phyloP scores from a whole-genome alignment of 305 asterid species.

The Fraxinus baroniana region DNA sequence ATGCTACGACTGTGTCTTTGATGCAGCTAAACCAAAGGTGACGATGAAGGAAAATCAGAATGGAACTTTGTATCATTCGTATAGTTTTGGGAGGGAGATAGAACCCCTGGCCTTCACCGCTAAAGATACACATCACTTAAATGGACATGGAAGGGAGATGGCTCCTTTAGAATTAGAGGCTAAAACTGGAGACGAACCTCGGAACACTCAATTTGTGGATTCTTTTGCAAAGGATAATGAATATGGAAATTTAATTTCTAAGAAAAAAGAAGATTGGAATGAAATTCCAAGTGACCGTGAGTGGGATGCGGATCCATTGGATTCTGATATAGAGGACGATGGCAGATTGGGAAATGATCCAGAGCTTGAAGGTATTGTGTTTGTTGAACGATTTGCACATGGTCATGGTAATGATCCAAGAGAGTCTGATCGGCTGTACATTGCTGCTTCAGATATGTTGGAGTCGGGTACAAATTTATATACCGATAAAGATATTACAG shows the following conservation, averaged over 20 bases:
- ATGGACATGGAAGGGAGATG: constrained; percentile 27
- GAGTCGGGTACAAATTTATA: constrained; percentile 17
- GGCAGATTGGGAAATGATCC: constrained; percentile 27
- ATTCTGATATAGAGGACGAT: constrained; percentile 24
- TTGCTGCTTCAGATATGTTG: background rate
- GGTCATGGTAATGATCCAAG: constrained; percentile 19
- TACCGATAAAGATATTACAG: constrained; percentile 43
- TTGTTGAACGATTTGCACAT: constrained; percentile 22
- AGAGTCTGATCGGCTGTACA: background rate
- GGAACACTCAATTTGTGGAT: constrained; percentile 37
- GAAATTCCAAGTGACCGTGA: constrained; percentile 17
- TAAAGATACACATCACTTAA: constrained; percentile 26
- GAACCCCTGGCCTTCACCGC: constrained; percentile 25
- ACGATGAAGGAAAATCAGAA: constrained; percentile 44
- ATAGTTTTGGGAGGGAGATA: constrained; percentile 24
- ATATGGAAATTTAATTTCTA: constrained; percentile 21
- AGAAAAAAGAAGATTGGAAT: constrained; percentile 21
- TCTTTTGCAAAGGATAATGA: constrained; percentile 26
- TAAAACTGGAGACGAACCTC: constrained; percentile 27
- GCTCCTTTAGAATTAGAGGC: constrained; percentile 24
- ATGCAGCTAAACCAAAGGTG: constrained; percentile 40
- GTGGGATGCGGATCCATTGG: constrained; percentile 29
- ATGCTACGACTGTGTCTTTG: constrained; percentile 40
- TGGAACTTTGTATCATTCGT: constrained; percentile 22
- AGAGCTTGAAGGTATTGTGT: constrained; percentile 22